Conservation (phyloP, 768 basidiomycete genomes). For the Leccinum rimulosum region DNA sequence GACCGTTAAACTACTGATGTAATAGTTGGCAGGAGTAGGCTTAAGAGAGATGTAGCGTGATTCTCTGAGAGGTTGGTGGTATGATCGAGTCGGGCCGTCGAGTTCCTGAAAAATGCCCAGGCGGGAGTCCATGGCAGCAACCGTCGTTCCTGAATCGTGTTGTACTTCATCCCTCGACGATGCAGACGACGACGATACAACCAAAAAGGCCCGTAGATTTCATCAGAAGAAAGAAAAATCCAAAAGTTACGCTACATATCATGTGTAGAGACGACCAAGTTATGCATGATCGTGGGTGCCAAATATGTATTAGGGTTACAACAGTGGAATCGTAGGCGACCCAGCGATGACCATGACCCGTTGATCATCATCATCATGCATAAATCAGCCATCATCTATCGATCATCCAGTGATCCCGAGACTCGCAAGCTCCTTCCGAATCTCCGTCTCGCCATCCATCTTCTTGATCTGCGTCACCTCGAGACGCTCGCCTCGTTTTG, state of each 20-base stretch:
- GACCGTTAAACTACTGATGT: too few species aligned
- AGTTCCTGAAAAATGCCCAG: too few species aligned
- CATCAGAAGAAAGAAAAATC: neutral
- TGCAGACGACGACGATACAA: neutral
- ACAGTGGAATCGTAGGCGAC: too few species aligned
- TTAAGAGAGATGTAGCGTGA: too few species aligned
- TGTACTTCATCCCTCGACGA: too few species aligned
- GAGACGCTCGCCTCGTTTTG: conserved; percentile 83
- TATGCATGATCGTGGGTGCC: neutral
- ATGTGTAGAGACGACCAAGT: neutral
- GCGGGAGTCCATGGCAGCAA: too few species aligned
- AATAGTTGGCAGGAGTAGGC: too few species aligned
- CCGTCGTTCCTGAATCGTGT: too few species aligned
- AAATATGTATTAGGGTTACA: neutral
- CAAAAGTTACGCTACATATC: neutral
- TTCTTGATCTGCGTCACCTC: conserved; percentile 97
- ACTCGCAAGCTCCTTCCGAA: conserved; percentile 70
- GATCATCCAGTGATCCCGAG: conserved; percentile 28
- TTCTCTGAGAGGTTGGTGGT: too few species aligned
- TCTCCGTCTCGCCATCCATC: conserved; percentile 87
- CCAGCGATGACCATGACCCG: neutral
- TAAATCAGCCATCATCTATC: neutral
- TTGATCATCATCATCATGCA: neutral
- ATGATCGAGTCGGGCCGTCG: too few species aligned
- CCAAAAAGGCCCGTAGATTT: conserved; percentile 8